Evolutionary conservation across 1,284 basidiomycete species (phyloP).

Genomic region (Melanopsichium pennsylvanicum): DNA sequence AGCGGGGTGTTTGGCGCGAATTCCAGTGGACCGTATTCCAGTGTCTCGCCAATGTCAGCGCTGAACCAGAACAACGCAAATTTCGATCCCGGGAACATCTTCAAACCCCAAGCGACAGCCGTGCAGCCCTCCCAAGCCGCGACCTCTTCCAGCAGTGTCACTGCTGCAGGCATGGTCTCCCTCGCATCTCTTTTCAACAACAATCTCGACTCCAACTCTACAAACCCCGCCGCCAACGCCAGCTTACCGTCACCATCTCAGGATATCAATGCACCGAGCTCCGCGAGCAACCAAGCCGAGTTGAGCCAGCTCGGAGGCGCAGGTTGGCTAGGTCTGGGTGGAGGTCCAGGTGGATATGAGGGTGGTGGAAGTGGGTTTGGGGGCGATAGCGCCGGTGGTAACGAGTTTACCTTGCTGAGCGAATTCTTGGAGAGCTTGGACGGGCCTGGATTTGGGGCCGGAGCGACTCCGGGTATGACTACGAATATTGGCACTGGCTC

Average conservation of each 20-base stretch:
- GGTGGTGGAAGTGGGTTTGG: conserved; percentile 46
- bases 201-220: background rate
- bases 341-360: conserved; percentile 39
- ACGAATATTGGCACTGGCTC: background rate
- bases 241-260: too few relatives aligned
- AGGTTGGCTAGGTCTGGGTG: conserved; percentile 60
- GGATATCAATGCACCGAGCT: too few relatives aligned
- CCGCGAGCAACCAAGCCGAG: too few relatives aligned
- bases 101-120: conserved; percentile 25
- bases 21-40: conserved; percentile 34
- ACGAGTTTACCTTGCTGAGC: conserved; percentile 58
- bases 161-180: conserved; percentile 25
- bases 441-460: conserved; percentile 39
- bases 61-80: conserved; percentile 25
- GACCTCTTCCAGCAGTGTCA: conserved; percentile 2
- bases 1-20: conserved; percentile 10
- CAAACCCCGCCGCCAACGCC: background rate
- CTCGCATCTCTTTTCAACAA: conserved; percentile 27
- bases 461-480: conserved; percentile 25
- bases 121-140: conserved; percentile 21
- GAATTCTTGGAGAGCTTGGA: conserved; percentile 63
- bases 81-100: conserved; percentile 22
- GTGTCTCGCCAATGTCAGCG: conserved; percentile 20
- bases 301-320: conserved; percentile 51
- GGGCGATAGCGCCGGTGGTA: conserved; percentile 58